Evolutionary conservation across 331 rosid species (phyloP).

Genomic region (Arachis monticola): DNA sequence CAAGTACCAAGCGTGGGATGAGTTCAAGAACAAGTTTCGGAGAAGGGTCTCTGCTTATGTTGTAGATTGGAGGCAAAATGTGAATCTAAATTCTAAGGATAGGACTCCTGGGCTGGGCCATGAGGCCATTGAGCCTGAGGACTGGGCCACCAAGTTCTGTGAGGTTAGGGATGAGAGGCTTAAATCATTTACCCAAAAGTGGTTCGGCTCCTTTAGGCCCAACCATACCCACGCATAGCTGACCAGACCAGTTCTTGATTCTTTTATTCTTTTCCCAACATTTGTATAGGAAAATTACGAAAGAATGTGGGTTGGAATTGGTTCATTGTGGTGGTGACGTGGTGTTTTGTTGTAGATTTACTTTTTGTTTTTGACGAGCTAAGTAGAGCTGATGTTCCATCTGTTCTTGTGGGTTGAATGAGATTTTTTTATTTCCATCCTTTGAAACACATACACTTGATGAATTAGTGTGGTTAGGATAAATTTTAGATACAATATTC

Average conservation of each 20-base stretch:
- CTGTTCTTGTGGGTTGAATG: too few relatives aligned
- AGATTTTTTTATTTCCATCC: too few relatives aligned
- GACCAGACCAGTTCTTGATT: neutral
- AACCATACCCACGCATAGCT: constrained; percentile 50
- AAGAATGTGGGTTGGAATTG: neutral
- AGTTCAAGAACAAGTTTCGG: constrained; percentile 69
- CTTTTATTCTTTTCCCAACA: neutral
- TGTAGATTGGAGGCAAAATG: constrained; percentile 61
- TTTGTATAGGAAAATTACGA: neutral
- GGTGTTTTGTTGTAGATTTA: neutral
- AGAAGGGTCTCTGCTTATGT: constrained; percentile 79
- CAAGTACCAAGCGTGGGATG: constrained; percentile 86
- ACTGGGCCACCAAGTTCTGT: constrained; percentile 65
- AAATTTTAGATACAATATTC: too few relatives aligned
- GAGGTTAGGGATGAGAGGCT: constrained; percentile 67
- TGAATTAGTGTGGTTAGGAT: too few relatives aligned
- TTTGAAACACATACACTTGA: too few relatives aligned
- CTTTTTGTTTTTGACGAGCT: neutral
- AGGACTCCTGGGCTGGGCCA: constrained; percentile 78
- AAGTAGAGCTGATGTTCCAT: constrained; percentile 4
- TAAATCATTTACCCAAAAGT: constrained; percentile 44
- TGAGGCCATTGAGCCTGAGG: constrained; percentile 58
- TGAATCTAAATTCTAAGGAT: constrained; percentile 59
- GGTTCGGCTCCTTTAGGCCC: constrained; percentile 52
- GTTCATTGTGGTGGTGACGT: neutral